Evolutionary conservation across 2,329 filamentous ascomycete species (phyloP), one percentile per base, ranked within the genome.

Genomic region (Penicillium glabrum): DNA sequence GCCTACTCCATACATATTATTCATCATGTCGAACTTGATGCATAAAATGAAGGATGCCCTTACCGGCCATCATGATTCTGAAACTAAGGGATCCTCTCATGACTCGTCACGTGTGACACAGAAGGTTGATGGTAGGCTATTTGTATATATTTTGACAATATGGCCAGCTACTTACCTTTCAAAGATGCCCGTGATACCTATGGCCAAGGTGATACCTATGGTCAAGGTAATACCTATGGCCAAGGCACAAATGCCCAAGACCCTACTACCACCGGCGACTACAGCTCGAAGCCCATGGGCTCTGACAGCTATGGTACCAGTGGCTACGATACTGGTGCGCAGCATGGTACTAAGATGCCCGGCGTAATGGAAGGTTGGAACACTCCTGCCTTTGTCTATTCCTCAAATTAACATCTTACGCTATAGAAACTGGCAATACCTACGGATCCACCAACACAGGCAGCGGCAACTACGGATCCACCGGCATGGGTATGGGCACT

Each of bases 1-100:
- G 13, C n/a, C 23, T 21, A 41, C 9, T 23, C 11, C 10, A 9
- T 41, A 41, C 19, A 6, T 29, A 16, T 16, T 7, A 37, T 41
- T 54, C 73, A 73, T 54, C 58, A 82, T 82, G 80, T 78, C 77
- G 39, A 67, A 68, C 50, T 66, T 80, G 53, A 64, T 80, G 54
- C 72, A 81, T 67, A 82, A 81, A 58, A 74, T 80, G 53, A 82
- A 80, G 68, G 75, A 81, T 41, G 76, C 68, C 60, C 58, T 82
- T 51, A 67, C 64, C 26, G 66, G 73, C 29, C 65, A 72, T 61
- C 62, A 71, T 54, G 57, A 67, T 21, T 53, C 59, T 24, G 59
- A 62, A 19, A 60, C 58, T 16, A 61, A 69, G 45, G 56, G 51
- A 16, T 59, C 59, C 16, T 75, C 74, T 31, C 73, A 77, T 54